Conservation (phyloP, 1,284 basidiomycete species). For the Termitomyces sp. region DNA sequence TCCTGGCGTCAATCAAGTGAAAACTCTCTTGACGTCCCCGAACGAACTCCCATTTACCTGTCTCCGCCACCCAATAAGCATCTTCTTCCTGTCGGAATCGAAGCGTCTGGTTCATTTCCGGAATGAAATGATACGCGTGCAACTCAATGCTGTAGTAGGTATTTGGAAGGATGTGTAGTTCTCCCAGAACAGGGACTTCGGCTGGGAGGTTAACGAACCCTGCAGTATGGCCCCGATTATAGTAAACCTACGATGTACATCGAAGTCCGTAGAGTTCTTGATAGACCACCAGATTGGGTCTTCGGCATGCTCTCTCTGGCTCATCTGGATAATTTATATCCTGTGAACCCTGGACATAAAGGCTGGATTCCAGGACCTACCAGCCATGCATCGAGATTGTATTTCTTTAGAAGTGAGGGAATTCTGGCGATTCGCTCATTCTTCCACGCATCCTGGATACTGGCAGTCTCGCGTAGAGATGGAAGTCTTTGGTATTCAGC, state of each 20-base stretch:
- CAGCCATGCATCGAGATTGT: constrained; percentile 1
- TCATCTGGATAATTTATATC: constrained; percentile 29
- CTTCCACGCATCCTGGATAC: constrained; percentile 41
- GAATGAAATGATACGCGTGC: constrained; percentile 44
- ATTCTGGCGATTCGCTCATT: constrained; percentile 37
- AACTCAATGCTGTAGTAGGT: constrained; percentile 51
- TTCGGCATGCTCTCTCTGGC: constrained; percentile 49
- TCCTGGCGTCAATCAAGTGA: constrained; percentile 5
- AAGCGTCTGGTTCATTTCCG: constrained; percentile 44
- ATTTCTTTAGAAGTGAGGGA: constrained; percentile 21
- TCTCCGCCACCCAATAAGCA: constrained; percentile 40
- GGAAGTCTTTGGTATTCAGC: constrained; percentile 32
- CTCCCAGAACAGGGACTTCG: constrained; percentile 41
- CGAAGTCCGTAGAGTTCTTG: constrained; percentile 45
- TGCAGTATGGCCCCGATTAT: constrained; percentile 14
- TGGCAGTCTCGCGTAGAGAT: constrained; percentile 39
- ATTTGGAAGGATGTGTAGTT: constrained; percentile 38
- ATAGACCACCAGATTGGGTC: constrained; percentile 51
- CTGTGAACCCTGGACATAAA: neutral
- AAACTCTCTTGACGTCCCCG: constrained; percentile 41
- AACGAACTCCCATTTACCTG: constrained; percentile 43
- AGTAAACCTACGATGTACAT: constrained; percentile 37
- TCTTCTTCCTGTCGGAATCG: constrained; percentile 47
- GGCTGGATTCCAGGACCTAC: neutral
- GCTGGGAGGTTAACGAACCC: constrained; percentile 45